Conservation (phyloP, 139 green algal species). For the Haematococcus lacustris region DNA sequence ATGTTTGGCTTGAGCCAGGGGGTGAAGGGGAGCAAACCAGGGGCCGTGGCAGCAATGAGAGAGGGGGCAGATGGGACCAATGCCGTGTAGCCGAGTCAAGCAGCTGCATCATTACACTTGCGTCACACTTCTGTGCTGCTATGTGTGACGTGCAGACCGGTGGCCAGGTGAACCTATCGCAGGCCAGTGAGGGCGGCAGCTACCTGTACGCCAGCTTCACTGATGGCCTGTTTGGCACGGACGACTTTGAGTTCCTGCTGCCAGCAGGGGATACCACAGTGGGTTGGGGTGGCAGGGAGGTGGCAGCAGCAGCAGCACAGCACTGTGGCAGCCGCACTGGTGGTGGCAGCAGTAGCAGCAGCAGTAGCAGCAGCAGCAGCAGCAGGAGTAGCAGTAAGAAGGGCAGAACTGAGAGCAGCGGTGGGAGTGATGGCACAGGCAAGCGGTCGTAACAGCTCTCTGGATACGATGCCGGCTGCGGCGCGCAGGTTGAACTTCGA, state of each 20-base stretch:
- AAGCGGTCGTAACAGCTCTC: not conserved
- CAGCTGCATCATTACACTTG: not conserved
- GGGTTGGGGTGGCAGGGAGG: not conserved
- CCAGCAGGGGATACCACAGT: not conserved
- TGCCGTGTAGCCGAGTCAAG: not conserved
- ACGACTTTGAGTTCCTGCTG: not conserved
- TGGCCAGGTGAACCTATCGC: not conserved
- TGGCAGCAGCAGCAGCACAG: not conserved
- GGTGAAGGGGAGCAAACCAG: not conserved
- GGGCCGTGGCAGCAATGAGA: not conserved
- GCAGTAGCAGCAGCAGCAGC: too few species aligned
- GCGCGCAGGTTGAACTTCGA: not conserved
- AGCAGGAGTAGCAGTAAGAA: too few species aligned
- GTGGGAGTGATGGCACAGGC: not conserved
- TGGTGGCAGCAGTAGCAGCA: too few species aligned
- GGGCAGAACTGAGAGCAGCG: too few species aligned
- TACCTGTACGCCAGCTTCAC: not conserved
- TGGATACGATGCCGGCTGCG: not conserved
- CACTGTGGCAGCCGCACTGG: not conserved
- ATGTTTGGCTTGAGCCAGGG: not conserved
- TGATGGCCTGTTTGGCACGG: not conserved
- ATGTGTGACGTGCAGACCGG: not conserved
- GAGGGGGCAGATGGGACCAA: not conserved
- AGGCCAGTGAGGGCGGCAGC: too few species aligned
- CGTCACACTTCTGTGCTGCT: not conserved